Evolutionary conservation across 768 basidiomycete species (phyloP), one percentile per base, ranked within the genome.

Genomic region (Mycena metata): DNA sequence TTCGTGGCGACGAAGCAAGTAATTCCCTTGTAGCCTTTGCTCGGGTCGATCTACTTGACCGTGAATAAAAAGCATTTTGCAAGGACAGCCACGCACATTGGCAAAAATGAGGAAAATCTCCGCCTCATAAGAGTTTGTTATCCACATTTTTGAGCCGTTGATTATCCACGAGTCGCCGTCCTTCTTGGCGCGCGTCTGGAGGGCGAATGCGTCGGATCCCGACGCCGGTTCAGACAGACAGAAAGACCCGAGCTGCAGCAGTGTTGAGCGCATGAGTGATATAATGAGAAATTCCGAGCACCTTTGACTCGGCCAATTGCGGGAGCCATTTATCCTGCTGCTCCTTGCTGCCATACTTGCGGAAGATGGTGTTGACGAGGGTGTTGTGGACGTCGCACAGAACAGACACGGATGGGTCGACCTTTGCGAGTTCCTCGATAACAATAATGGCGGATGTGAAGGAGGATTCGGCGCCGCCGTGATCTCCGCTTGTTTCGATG

Each of bases 141-240:
- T 98, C 96, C 96, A 98, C 96, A 97, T 96, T 84, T 99, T 99
- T 63, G 95, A 94, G n/a, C 98, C 98, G 73, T 96, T 96, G 60
- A 99, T 78, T 35, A 96, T 82, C 88, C 92, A 99, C 78, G 91
- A 78, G 73, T 92, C 89, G 19, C 95, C 96, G 51, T 95, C 91
- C 79, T 92, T 94, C 77, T 86, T 91, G 17, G 98, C 97, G 13
- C 93, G 92, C 1, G 98, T 96, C 78, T 97, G 95, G 39, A 99
- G 83, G 0, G 97, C 96, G 77, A 99, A 99, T 0, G 98, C 98
- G 76, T 99, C 98, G 7, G 96, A 98, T 2, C 98, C 98, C 11
- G 96, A 96, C 0, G 88, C 91, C 1, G 96, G 82, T 77, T 99
- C 98, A 0, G 96, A 98, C 21, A 99, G 82, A 75, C 96, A 97